A percentile compares a stretch with the other conserved stretches of the same genome.
Conservation (phyloP, 768 basidiomycete species). For the Nidularia pulvinata region DNA sequence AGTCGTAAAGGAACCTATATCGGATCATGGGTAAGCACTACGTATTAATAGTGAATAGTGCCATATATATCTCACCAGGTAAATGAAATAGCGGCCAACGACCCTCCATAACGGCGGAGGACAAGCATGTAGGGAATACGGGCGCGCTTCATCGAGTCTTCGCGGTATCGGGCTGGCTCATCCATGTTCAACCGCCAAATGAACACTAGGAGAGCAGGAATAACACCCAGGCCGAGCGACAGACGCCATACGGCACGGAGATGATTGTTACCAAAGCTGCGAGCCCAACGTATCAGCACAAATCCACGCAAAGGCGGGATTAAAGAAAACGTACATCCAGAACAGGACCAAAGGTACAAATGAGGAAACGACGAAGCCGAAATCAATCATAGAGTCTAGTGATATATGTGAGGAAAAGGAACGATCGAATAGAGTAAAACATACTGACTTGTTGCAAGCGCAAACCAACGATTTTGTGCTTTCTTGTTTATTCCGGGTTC, state of each 20-base stretch:
- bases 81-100: constrained; percentile 71
- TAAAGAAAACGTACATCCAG: constrained; percentile 68
- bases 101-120: constrained; percentile 77
- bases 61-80: constrained; percentile 51
- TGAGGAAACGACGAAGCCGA: constrained; percentile 76
- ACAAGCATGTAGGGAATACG: constrained; percentile 78
- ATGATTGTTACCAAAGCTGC: constrained; percentile 75
- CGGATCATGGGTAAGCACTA: neutral
- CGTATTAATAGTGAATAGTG: too few species aligned
- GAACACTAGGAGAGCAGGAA: constrained; percentile 83
- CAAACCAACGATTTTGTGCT: constrained; percentile 85
- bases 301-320: neutral
- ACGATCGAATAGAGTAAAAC: neutral
- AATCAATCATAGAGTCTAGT: constrained; percentile 82
- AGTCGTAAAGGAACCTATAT: constrained; percentile 74
- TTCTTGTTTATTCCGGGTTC: constrained; percentile 76
- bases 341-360: constrained; percentile 86
- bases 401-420: neutral
- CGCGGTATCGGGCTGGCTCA: constrained; percentile 73
- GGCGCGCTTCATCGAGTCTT: constrained; percentile 76
- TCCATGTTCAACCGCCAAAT: constrained; percentile 87
- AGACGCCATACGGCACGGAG: constrained; percentile 87
- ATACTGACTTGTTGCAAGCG: constrained; percentile 80
- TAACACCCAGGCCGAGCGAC: constrained; percentile 79
- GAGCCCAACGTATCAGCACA: neutral